These are phyloP conservation scores for Heterobasidion occidentale DNA, from an alignment of 1,284 basidiomycete species.

Conservation along the genomic window DNA sequence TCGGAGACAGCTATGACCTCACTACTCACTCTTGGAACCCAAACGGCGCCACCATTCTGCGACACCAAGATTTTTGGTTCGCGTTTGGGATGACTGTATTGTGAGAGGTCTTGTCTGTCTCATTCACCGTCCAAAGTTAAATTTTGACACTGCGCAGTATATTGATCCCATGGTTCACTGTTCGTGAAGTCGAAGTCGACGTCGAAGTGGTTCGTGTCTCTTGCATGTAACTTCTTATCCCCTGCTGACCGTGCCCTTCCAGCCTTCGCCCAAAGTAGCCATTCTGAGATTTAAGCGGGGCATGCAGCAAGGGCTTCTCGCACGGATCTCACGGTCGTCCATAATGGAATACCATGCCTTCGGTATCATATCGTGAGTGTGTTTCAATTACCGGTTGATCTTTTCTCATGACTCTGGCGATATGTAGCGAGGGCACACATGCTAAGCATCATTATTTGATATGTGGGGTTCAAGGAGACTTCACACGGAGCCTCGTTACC, in stretches of 20 bases:
- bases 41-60: constrained; percentile 25
- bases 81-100: constrained; percentile 33
- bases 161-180: constrained; percentile 34
- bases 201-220: constrained; percentile 29
- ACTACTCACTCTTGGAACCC: constrained; percentile 31
- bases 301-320: constrained; percentile 64
- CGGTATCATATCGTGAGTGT: constrained; percentile 53
- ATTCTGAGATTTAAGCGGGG: constrained; percentile 60
- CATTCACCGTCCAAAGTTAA: neutral
- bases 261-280: constrained; percentile 65
- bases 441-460: constrained; percentile 63
- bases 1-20: constrained; percentile 34
- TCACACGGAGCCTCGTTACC: constrained; percentile 53
- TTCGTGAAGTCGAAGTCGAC: constrained; percentile 33
- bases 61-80: constrained; percentile 40
- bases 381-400: constrained; percentile 4
- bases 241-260: constrained; percentile 9
- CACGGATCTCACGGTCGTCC: constrained; percentile 57
- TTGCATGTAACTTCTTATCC: neutral
- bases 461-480: constrained; percentile 66
- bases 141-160: constrained; percentile 20
- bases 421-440: constrained; percentile 45
- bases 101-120: constrained; percentile 14
- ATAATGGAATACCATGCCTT: constrained; percentile 67
- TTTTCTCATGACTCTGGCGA: neutral